These are phyloP conservation scores for Cupressus sempervirens DNA, from an alignment of 75 land plant species.

Conservation along the genomic window DNA sequence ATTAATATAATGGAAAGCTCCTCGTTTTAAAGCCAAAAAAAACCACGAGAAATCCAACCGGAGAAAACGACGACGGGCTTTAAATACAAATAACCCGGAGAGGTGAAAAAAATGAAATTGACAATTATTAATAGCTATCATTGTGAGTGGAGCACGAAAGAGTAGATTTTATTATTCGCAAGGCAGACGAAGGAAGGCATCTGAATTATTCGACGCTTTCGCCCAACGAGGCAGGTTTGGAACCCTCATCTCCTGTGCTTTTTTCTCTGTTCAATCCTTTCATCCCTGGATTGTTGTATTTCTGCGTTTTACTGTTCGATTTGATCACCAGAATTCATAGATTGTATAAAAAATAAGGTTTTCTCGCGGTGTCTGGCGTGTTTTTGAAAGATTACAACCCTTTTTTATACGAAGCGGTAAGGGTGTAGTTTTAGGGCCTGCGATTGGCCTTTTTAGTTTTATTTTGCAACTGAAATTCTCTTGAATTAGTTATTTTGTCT, in stretches of 20 bases:
- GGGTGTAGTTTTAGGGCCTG: not conserved
- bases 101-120: not conserved
- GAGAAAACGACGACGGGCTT: no score
- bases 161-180: not conserved
- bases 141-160: not conserved
- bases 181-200: not conserved
- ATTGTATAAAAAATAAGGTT: not conserved
- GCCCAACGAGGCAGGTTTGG: not conserved
- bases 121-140: not conserved
- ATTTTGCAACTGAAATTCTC: not conserved
- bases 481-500: not conserved
- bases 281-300: not conserved
- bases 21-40: no score
- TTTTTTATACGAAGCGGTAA: not conserved
- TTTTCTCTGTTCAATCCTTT: not conserved
- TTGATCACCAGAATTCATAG: not conserved
- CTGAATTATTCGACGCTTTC: not conserved
- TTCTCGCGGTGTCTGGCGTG: not conserved
- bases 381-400: not conserved
- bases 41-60: no score
- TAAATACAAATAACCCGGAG: not conserved
- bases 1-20: no score
- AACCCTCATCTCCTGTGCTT: not conserved
- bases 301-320: not conserved
- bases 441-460: not conserved